Evolutionary conservation across 1,139 yeast species (phyloP), one percentile per base, ranked within the genome.

Genomic region (Blastobotrys buckinghamii): DNA sequence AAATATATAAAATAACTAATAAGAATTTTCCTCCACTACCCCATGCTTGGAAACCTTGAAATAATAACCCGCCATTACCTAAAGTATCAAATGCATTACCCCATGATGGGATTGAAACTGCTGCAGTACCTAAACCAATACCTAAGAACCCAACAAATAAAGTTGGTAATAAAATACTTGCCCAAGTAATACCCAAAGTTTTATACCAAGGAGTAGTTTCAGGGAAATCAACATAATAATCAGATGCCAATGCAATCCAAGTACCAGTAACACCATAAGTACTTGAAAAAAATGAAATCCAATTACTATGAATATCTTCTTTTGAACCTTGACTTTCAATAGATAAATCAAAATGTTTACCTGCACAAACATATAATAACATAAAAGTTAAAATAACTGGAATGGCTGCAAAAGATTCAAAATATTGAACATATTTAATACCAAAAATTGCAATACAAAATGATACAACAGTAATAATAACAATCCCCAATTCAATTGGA

Each of bases 161-260:
- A 0, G 96, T 84, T 37, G 96, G 96, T 6, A 84, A 52, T 45
- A 78, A 70, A 27, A 84, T 82, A 1, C 87, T 87, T 27, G 82
- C 69, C 56, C 84, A 82, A 0, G 96, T 87, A 50, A 83, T 68
- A 16, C 66, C 29, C 59, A 81, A 84, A 1, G 83, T 72, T 55
- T 75, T 76, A 54, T 68, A 57, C 52, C 79, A 78, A 1, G 87
- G 77, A 0, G 88, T 78, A 39, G 73, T 71, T 60, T 86, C 95
- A 0, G 96, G 96, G 62, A 88, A 82, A 48, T 86, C 72, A 45
- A 88, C 80, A 64, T 85, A 86, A 65, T 88, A 89, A 66, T 89
- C 97, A 0, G 92, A 76, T 1, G 96, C 86, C 53, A 84, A 78
- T 5, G 92, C 84, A 34, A 95, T 94, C 96, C 96, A 89, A 1